A percentile compares a stretch with the other conserved stretches of the same genome.
phyloP scores from a whole-genome alignment of 257 asterid species.

The Euphrasia confusa region DNA sequence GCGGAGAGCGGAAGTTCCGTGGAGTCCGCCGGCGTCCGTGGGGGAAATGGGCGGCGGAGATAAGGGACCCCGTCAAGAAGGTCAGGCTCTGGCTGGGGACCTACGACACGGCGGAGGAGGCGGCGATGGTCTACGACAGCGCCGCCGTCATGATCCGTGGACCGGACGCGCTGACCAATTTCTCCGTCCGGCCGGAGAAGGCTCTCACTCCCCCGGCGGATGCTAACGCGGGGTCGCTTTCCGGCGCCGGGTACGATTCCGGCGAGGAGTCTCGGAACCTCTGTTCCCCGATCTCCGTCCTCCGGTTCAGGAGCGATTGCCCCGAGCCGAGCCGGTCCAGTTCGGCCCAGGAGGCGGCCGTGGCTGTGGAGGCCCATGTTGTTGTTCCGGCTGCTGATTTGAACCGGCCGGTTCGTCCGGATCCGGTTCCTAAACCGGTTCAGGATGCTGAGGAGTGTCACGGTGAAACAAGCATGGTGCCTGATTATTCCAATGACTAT shows the following conservation, averaged over 20 bases:
- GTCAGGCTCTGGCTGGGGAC: conserved; percentile 68
- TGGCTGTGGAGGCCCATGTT: neutral
- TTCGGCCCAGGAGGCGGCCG: conserved; percentile 12
- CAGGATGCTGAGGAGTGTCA: conserved; percentile 8
- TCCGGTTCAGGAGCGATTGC: conserved; percentile 33
- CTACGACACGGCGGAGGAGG: conserved; percentile 69
- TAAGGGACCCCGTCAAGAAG: conserved; percentile 51
- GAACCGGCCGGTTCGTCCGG: neutral
- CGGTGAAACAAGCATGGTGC: neutral
- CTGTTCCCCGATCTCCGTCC: conserved; percentile 58
- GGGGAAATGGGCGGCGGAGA: conserved; percentile 82
- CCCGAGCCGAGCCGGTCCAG: conserved; percentile 24
- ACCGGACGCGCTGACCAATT: conserved; percentile 60
- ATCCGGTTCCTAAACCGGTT: conserved; percentile 10
- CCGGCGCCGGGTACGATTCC: conserved; percentile 51
- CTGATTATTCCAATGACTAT: conserved; percentile 13
- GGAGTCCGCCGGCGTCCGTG: conserved; percentile 74
- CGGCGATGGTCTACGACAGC: conserved; percentile 69
- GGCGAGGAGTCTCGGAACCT: conserved; percentile 47
- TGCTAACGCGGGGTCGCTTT: conserved; percentile 23
- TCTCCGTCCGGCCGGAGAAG: conserved; percentile 23
- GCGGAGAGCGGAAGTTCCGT: conserved; percentile 41
- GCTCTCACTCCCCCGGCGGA: conserved; percentile 23
- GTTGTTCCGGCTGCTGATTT: conserved; percentile 4
- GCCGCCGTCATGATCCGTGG: conserved; percentile 71